Percentiles rank a stretch among this genome's conserved stretches.
Conservation (phyloP, 2,329 filamentous ascomycete genomes). For the Pseudocercospora musae region DNA sequence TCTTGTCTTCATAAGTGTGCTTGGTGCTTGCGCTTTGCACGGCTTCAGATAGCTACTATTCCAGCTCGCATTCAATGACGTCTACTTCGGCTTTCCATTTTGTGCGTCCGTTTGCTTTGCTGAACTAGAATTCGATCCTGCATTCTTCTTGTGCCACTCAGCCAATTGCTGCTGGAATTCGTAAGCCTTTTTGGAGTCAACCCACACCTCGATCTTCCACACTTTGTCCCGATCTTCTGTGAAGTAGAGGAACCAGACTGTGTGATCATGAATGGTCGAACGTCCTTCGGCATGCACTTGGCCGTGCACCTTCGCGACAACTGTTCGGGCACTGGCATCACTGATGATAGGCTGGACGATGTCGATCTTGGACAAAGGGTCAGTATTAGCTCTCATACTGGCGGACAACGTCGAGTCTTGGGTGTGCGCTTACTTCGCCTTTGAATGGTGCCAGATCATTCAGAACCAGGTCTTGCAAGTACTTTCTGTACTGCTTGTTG, state of each 20-base stretch:
- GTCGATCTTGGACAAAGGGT: not conserved
- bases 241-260: slow-evolving; percentile 6
- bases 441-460: slow-evolving; percentile 5
- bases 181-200: not conserved
- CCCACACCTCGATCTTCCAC: slow-evolving; percentile 2
- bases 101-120: not conserved
- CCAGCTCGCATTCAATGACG: not conserved
- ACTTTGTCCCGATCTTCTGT: slow-evolving; percentile 5
- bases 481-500: slow-evolving; percentile 7
- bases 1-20: not conserved
- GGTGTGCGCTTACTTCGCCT: not conserved
- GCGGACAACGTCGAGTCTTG: not conserved
- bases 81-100: not conserved
- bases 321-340: not conserved
- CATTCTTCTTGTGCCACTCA: not conserved
- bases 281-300: not conserved
- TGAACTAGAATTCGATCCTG: not conserved
- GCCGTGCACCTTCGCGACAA: slow-evolving; percentile 4
- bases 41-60: not conserved
- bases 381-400: not conserved
- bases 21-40: no score
- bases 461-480: slow-evolving; percentile 2
- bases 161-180: not conserved
- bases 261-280: not conserved
- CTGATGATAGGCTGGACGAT: slow-evolving; percentile 2